Evolutionary conservation across 495 filamentous ascomycete genomes (phyloP), one percentile per base, ranked within the genome.

Genomic region (Lichenothelia convexa): DNA sequence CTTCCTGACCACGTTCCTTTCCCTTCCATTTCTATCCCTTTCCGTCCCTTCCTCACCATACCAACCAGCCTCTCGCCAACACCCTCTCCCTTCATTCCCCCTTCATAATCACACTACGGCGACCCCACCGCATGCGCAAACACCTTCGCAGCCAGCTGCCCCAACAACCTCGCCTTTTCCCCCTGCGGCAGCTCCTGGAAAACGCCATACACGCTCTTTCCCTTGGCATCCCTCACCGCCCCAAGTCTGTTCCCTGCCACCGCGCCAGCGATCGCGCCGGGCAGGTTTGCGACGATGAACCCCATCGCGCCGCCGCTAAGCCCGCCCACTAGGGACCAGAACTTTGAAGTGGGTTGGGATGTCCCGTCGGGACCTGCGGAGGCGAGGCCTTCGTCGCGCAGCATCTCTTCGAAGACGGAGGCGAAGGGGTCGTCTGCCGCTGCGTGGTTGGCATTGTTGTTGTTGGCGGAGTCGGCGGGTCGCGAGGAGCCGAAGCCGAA

Each of bases 361-460:
- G 57, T 48, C 13, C 61, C 56, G n/a, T n/a, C n/a, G n/a, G n/a
- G n/a, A n/a, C n/a, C n/a, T 15, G 69, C 66, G 38, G 75, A 73
- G 0, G 78, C 76, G 56, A 95, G 67, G 0, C 87, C 89, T 51
- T 94, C 79, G 46, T 97, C 89, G 22, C 79, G 71, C 56, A 95
- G 58, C 89, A 97, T 97, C 65, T 97, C 89, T 64, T 97, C 91
- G 50, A 97, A 97, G 2, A 84, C 78, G 42, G 72, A 68, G 15
- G 76, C 83, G 51, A 95, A 97, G 57, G 95, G 89, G 41, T 75
- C 71, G 31, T n/a, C n/a, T n/a, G n/a, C n/a, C n/a, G n/a, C n/a
- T n/a, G n/a, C n/a, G n/a, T 73, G 65, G 44, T 73, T 65, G 47
- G 71, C 57, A 0, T 18, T 35, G 22, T 54, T 47, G 35, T 50